Evolutionary conservation across 257 asterid genomes (phyloP).

Genomic region (Salvia miltiorrhiza): DNA sequence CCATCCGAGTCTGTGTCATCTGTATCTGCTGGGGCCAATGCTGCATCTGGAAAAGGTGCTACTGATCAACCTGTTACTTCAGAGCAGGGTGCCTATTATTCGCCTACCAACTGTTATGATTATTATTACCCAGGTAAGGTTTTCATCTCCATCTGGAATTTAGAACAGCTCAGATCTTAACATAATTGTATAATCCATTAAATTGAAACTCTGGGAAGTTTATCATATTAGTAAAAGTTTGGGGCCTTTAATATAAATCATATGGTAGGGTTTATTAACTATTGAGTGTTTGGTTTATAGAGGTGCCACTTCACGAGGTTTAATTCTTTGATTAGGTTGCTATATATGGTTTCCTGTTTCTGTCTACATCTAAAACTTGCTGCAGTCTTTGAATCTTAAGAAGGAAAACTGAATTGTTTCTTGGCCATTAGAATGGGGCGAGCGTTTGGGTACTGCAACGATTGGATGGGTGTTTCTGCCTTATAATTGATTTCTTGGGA

Average conservation of each 20-base stretch:
- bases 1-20: slow-evolving; percentile 35
- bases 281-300: neutral
- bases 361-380: neutral
- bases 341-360: neutral
- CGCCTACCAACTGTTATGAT: slow-evolving; percentile 52
- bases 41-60: slow-evolving; percentile 32
- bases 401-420: neutral
- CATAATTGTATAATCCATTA: neutral
- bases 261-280: neutral
- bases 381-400: neutral
- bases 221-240: neutral
- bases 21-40: slow-evolving; percentile 31
- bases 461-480: neutral
- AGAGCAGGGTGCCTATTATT: slow-evolving; percentile 52
- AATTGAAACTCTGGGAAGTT: neutral
- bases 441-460: neutral
- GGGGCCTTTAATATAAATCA: neutral
- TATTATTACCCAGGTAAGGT: slow-evolving; percentile 63
- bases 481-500: neutral
- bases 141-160: slow-evolving; percentile 8
- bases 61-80: slow-evolving; percentile 33
- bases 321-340: neutral
- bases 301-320: neutral
- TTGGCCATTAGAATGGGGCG: neutral
- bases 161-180: neutral